Conservation (phyloP, 768 basidiomycete species). For the Hemileccinum rubropunctum region DNA sequence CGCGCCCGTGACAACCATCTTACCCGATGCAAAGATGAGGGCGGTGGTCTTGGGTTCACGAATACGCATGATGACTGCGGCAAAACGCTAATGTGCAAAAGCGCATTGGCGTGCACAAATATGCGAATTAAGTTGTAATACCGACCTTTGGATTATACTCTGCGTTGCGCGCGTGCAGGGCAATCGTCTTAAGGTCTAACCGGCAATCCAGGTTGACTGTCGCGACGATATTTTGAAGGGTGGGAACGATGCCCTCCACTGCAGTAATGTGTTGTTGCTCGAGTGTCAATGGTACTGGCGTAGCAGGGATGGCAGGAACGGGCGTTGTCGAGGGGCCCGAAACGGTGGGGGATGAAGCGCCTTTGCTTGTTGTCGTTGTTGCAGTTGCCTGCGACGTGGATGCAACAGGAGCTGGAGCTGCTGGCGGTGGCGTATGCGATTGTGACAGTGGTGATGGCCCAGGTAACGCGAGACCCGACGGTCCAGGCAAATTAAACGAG, state of each 20-base stretch:
- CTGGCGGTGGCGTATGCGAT: constrained; percentile 33
- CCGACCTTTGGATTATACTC: constrained; percentile 99
- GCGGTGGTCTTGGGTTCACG: constrained; percentile 99
- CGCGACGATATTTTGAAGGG: constrained; percentile 98
- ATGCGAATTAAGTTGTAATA: constrained; percentile 38
- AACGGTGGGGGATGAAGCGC: constrained; percentile 38
- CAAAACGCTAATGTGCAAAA: constrained; percentile 90
- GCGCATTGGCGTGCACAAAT: constrained; percentile 59
- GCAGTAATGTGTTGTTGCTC: constrained; percentile 96
- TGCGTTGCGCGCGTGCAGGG: constrained; percentile 95
- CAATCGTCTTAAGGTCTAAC: constrained; percentile 97
- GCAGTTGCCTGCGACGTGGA: constrained; percentile 27
- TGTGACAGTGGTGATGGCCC: constrained; percentile 56
- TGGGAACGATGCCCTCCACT: constrained; percentile 98
- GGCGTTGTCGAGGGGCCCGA: constrained; percentile 62
- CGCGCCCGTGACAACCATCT: constrained; percentile 99
- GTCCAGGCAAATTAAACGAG: constrained; percentile 42
- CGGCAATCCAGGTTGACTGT: constrained; percentile 98
- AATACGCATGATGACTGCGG: constrained; percentile 99
- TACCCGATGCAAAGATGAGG: constrained; percentile 98
- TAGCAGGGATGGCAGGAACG: constrained; percentile 53
- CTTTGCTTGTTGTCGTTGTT: constrained; percentile 30
- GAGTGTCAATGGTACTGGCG: constrained; percentile 72
- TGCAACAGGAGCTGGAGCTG: constrained; percentile 6
- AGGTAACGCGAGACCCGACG: constrained; percentile 49